phyloP scores from a whole-genome alignment of 257 asterid genomes.

The Echites panduratus region DNA sequence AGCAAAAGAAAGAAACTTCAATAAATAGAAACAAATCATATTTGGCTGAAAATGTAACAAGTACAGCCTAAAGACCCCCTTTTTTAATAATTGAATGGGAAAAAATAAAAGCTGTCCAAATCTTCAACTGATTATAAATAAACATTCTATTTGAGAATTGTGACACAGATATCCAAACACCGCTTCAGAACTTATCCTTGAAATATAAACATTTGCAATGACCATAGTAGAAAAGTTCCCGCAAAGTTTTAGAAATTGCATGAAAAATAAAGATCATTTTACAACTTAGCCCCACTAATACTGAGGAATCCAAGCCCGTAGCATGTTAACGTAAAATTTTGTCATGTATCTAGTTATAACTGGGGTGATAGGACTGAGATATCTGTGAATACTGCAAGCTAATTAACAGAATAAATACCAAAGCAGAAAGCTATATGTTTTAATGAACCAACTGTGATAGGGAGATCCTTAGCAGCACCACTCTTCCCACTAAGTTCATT shows the following conservation, averaged over 20 bases:
- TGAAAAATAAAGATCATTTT: not conserved
- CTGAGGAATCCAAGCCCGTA: not conserved
- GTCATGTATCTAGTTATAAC: not conserved
- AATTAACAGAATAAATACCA: not conserved
- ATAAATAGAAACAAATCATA: not conserved
- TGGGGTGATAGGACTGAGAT: not conserved
- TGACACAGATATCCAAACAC: not conserved
- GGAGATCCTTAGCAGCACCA: too few relatives aligned
- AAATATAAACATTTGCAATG: not conserved
- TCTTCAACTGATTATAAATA: not conserved
- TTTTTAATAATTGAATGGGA: not conserved
- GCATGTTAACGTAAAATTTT: not conserved
- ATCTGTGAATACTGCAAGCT: not conserved
- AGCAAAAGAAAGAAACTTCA: constrained; percentile 4
- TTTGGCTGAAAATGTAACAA: not conserved
- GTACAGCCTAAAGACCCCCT: not conserved
- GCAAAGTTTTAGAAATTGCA: not conserved
- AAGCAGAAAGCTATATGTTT: not conserved
- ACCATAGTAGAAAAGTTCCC: not conserved
- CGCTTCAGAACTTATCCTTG: not conserved
- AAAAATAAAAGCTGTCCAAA: not conserved
- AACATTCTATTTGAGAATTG: not conserved
- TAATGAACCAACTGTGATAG: not conserved
- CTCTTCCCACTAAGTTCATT: not conserved
- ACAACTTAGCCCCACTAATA: not conserved